A percentile compares a stretch with the other conserved stretches of the same genome.
Evolutionary conservation across 352 stramenopile genomes (phyloP).

Genomic region (Phytophthora macrochlamydospora): DNA sequence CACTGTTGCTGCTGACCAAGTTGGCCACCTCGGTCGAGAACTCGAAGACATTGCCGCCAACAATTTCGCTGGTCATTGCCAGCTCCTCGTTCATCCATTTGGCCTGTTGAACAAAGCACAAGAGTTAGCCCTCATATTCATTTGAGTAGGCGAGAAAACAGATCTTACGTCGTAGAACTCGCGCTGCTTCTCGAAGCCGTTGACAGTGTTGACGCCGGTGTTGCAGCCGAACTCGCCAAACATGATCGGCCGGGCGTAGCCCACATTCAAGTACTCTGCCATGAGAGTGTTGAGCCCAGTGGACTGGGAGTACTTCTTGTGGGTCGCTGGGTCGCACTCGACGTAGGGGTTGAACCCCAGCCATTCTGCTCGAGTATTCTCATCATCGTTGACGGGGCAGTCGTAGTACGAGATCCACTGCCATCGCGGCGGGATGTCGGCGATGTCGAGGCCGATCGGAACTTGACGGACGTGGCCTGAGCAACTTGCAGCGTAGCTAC

Average conservation of each 20-base stretch:
- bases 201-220: conserved; percentile 63
- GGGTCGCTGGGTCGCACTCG: conserved; percentile 57
- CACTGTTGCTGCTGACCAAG: conserved; percentile 38
- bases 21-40: conserved; percentile 74
- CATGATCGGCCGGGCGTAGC: conserved; percentile 65
- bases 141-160: neutral
- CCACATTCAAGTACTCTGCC: conserved; percentile 52
- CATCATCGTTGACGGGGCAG: conserved; percentile 56
- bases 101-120: conserved; percentile 21
- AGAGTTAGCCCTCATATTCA: neutral
- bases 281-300: conserved; percentile 65
- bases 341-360: conserved; percentile 78
- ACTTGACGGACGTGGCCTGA: conserved; percentile 46
- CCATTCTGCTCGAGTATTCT: conserved; percentile 64
- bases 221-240: conserved; percentile 86
- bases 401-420: conserved; percentile 74
- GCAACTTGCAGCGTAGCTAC: conserved; percentile 57
- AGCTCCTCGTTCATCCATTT: conserved; percentile 80
- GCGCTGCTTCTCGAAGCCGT: conserved; percentile 75
- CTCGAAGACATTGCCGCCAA: conserved; percentile 81
- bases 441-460: conserved; percentile 65
- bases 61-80: conserved; percentile 66
- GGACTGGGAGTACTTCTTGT: conserved; percentile 63
- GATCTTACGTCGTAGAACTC: conserved; percentile 57
- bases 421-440: conserved; percentile 56